Evolutionary conservation across 2,329 filamentous ascomycete species (phyloP).

Genomic region (Colletotrichum higginsianum): DNA sequence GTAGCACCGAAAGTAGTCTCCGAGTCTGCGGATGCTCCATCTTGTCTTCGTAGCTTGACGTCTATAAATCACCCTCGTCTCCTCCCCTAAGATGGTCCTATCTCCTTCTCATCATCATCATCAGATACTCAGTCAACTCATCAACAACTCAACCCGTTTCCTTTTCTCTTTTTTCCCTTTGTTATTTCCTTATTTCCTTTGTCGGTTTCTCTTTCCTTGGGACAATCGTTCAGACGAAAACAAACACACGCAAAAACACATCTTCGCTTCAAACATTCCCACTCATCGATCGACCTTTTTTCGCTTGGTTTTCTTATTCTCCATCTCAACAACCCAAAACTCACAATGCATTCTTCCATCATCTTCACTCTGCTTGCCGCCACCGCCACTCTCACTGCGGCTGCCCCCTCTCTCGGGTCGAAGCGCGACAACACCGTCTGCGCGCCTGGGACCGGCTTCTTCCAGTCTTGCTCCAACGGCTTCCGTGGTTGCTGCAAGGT

Average conservation of each 20-base stretch:
- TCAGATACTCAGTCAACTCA: conserved; percentile 8
- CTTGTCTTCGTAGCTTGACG: no score
- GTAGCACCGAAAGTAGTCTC: not conserved
- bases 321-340: not conserved
- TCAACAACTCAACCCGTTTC: not conserved
- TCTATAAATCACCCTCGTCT: conserved; percentile 26
- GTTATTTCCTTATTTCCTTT: conserved; percentile 39
- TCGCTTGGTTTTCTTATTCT: conserved; percentile 4
- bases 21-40: not conserved
- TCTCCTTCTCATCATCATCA: conserved; percentile 26
- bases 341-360: conserved; percentile 37
- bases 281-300: not conserved
- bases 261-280: not conserved
- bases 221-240: not conserved
- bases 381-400: conserved; percentile 14
- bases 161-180: conserved; percentile 8
- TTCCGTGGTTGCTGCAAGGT: conserved; percentile 34
- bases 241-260: not conserved
- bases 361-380: conserved; percentile 25
- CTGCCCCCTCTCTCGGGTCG: conserved; percentile 4
- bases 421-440: conserved; percentile 26
- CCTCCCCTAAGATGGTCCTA: not conserved
- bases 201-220: conserved; percentile 28
- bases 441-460: conserved; percentile 33
- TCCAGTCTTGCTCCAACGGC: conserved; percentile 35